These are phyloP conservation scores for Penicillium cinerascens DNA, from an alignment of 495 filamentous ascomycete species.

Conservation along the genomic window DNA sequence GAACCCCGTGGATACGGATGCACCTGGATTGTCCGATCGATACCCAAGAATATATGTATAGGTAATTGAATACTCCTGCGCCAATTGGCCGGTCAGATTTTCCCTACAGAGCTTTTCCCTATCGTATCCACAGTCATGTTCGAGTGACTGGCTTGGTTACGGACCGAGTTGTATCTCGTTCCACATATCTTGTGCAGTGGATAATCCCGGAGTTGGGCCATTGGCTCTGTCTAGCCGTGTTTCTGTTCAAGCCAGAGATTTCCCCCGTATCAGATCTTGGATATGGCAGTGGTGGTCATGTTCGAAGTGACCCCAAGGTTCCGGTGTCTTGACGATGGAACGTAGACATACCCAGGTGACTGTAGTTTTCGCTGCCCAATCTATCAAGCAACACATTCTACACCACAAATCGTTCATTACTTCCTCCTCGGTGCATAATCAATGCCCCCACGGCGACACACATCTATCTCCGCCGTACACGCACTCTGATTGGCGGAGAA, in stretches of 20 bases:
- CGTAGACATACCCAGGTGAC: neutral
- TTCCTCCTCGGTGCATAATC: neutral
- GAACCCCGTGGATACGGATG: constrained; percentile 11
- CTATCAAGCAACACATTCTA: neutral
- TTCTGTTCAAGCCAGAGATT: constrained; percentile 9
- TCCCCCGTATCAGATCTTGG: constrained; percentile 25
- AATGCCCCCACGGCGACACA: neutral
- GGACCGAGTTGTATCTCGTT: neutral
- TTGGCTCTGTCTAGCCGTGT: constrained; percentile 10
- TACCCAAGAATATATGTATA: neutral
- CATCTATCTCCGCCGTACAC: neutral
- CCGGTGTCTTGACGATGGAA: neutral
- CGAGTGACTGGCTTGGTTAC: neutral
- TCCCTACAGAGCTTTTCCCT: neutral
- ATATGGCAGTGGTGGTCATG: neutral
- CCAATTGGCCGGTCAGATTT: neutral
- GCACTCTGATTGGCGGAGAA: constrained; percentile 40
- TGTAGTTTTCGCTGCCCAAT: neutral
- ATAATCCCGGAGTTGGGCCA: constrained; percentile 3
- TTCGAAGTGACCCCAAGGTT: neutral
- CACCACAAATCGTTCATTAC: neutral
- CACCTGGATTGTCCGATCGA: neutral
- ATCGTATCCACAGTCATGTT: neutral
- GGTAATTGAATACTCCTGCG: neutral
- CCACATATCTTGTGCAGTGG: neutral